Evolutionary conservation across 2,329 filamentous ascomycete genomes (phyloP).

Genomic region (Exophiala mesophila): DNA sequence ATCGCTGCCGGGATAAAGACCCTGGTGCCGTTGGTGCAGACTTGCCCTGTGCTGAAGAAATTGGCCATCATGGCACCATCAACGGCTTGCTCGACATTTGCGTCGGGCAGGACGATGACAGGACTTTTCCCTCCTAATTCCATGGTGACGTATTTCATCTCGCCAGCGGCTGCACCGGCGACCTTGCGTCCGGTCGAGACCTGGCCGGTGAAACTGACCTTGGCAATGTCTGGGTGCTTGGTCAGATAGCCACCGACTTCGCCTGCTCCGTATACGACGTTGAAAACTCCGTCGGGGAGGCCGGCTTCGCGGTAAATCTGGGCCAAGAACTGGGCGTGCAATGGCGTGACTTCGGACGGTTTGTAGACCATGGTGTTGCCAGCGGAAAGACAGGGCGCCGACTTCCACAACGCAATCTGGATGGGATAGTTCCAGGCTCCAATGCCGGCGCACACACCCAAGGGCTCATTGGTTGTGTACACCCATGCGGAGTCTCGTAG

Average conservation of each 20-base stretch:
- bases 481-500: conserved; percentile 73
- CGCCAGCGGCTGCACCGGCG: conserved; percentile 65
- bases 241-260: conserved; percentile 72
- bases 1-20: conserved; percentile 71
- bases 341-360: conserved; percentile 77
- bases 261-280: conserved; percentile 75
- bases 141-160: conserved; percentile 90
- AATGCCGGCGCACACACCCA: conserved; percentile 81
- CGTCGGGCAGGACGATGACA: conserved; percentile 73
- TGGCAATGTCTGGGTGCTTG: conserved; percentile 66
- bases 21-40: conserved; percentile 87
- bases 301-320: conserved; percentile 74
- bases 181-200: conserved; percentile 80
- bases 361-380: conserved; percentile 92
- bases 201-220: conserved; percentile 87
- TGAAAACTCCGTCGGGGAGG: conserved; percentile 77
- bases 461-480: conserved; percentile 73
- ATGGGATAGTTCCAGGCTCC: conserved; percentile 92
- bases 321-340: conserved; percentile 73
- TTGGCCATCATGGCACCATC: conserved; percentile 91
- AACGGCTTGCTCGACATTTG: conserved; percentile 71
- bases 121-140: conserved; percentile 86
- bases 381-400: conserved; percentile 75
- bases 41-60: conserved; percentile 85
- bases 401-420: conserved; percentile 87